These are phyloP conservation scores for Aspergillus sclerotioniger DNA, from an alignment of 495 filamentous ascomycete genomes.

Conservation along the genomic window DNA sequence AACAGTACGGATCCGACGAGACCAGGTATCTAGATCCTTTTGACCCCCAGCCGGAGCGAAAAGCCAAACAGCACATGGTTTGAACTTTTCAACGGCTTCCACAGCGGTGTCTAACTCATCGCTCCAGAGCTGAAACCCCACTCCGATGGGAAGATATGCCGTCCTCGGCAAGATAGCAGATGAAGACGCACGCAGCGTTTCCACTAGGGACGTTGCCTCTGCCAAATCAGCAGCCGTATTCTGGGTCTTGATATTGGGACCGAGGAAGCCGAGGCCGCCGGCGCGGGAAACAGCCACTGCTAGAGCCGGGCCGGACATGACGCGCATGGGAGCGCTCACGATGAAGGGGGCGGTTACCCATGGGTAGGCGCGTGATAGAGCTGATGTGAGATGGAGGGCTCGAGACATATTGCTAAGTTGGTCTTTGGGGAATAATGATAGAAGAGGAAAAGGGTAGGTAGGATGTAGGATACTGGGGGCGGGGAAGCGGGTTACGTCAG, in stretches of 20 bases:
- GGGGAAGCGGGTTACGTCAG: neutral
- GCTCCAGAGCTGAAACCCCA: constrained; percentile 62
- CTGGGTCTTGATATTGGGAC: constrained; percentile 36
- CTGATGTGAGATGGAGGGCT: constrained; percentile 5
- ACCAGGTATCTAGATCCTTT: constrained; percentile 55
- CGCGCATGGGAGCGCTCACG: constrained; percentile 68
- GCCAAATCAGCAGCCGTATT: constrained; percentile 34
- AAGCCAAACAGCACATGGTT: constrained; percentile 68
- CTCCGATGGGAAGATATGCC: constrained; percentile 53
- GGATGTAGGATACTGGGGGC: neutral
- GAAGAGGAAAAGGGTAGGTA: neutral
- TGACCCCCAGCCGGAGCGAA: constrained; percentile 55
- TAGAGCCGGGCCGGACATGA: constrained; percentile 60
- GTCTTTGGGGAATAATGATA: neutral
- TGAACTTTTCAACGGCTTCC: constrained; percentile 40
- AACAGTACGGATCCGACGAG: constrained; percentile 42
- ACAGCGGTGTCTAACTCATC: constrained; percentile 46
- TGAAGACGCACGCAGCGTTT: constrained; percentile 12
- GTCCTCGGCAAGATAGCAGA: constrained; percentile 17
- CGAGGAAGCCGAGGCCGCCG: constrained; percentile 61
- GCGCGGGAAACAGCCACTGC: constrained; percentile 60
- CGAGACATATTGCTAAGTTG: neutral
- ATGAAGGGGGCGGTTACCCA: constrained; percentile 65
- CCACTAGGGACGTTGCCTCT: constrained; percentile 28
- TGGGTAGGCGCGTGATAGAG: constrained; percentile 49